Base-by-base conservation (phyloP, 768 basidiomycete species). In the Dacryopinax primogenitus region DNA sequence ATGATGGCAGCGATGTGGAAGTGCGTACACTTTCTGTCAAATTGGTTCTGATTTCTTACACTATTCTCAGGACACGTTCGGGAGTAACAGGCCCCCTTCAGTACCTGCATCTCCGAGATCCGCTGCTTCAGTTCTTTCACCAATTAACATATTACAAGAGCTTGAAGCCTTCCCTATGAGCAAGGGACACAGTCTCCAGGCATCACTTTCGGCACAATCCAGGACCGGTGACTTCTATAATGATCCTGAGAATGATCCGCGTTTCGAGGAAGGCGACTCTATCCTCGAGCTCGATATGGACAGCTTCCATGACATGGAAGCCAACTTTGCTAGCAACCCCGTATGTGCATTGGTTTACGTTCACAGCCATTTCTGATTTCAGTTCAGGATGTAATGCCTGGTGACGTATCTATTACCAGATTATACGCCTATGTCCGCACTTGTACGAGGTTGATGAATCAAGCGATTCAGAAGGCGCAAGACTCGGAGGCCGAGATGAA, bases 301-400 rank as follows among this genome's bases (percentile, higher is more conserved):
- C 51, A 58, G 51, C 18, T 58, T 58, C 51, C 51, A 58, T 18
- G 51, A 58, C 18, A 58, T 58, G 51, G 51, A 58, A 58, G 51
- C 51, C 3, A 58, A 26, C 26, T 58, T 58, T 30, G 51, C 51
- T 23, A 58, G 13, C 4, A 58, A 58, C 30, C 51, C 51, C 4
- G 51, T 58, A 58, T 11, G 51, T 30, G 15, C 30, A 58, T 58
- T 21, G 11, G 30, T 30, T 28, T 28, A 11, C 51, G 3, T 7
- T 26, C 13, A 30, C 11, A 6, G 41, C 16, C 41, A 44, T 18
- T 44, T n/a, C n/a, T 44, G 41, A 13, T 58, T 28, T 15, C 51
- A 47, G 30, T 30, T 3, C 51, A 58, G 51, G 51, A 58, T 18
- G 51, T 32, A 9, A 58, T 58, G 51, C 51, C 51, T 6, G 51